Evolutionary conservation across 2,329 filamentous ascomycete species (phyloP).

Genomic region (Acephala macrosclerotiorum): DNA sequence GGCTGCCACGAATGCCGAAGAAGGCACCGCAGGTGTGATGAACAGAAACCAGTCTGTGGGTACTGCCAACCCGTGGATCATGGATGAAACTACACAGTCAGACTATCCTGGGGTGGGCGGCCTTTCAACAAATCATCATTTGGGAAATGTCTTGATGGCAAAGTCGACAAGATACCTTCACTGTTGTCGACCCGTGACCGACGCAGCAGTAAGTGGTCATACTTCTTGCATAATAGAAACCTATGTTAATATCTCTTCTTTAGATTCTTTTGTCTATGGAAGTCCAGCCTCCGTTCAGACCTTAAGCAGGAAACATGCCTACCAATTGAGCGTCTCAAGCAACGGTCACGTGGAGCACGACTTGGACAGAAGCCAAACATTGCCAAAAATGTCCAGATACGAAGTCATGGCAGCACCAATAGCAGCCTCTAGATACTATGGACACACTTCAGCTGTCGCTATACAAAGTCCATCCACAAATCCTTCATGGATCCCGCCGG

Average conservation of each 20-base stretch:
- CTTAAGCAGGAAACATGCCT: background rate
- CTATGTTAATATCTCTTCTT: background rate
- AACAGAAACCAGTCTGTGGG: background rate
- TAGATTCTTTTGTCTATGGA: background rate
- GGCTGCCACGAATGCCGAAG: conserved; percentile 1
- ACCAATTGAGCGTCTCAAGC: background rate
- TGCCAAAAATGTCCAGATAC: no score
- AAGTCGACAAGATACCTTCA: background rate
- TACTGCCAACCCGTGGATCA: background rate
- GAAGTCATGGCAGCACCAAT: no score
- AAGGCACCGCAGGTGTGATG: background rate
- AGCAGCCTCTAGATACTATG: no score
- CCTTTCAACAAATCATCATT: conserved; percentile 3
- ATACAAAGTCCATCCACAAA: background rate
- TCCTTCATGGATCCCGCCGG: background rate
- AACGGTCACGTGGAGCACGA: background rate
- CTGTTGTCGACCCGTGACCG: background rate
- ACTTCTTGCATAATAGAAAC: background rate
- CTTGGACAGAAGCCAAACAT: background rate
- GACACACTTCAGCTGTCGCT: no score
- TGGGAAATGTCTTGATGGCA: background rate
- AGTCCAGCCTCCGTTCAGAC: background rate
- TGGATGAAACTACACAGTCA: background rate
- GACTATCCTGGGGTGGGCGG: background rate
- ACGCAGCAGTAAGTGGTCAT: background rate